Conservation (phyloP, 2,329 filamentous ascomycete species). For the Colletotrichum lentis region DNA sequence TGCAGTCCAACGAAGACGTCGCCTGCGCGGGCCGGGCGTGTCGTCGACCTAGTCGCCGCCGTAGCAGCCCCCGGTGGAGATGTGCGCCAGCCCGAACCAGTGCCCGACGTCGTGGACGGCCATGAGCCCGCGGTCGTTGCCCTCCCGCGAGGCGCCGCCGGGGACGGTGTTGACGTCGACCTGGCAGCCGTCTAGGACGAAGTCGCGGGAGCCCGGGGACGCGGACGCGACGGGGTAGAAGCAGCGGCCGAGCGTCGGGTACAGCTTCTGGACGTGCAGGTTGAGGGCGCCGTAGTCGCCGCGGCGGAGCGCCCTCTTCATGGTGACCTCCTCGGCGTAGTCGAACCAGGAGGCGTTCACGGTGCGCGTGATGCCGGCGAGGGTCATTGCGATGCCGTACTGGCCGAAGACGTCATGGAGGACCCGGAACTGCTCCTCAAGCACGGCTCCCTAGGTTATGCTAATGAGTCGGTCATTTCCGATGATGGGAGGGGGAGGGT, state of each 20-base stretch:
- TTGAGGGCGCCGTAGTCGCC: slow-evolving; percentile 51
- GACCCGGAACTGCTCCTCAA: slow-evolving; percentile 42
- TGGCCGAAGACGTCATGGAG: slow-evolving; percentile 42
- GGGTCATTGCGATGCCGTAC: slow-evolving; percentile 44
- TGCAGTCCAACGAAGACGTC: slow-evolving; percentile 22
- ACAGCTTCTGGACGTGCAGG: slow-evolving; percentile 51
- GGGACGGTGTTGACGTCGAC: slow-evolving; percentile 37
- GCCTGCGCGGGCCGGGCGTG: slow-evolving; percentile 41
- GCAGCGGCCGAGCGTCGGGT: slow-evolving; percentile 51
- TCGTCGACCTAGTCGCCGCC: slow-evolving; percentile 37
- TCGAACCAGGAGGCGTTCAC: slow-evolving; percentile 45
- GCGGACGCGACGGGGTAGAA: slow-evolving; percentile 47
- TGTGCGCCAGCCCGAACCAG: slow-evolving; percentile 55
- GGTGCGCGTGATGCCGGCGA: slow-evolving; percentile 44
- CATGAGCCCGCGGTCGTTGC: slow-evolving; percentile 36
- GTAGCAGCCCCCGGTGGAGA: slow-evolving; percentile 48
- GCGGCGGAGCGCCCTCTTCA: slow-evolving; percentile 53
- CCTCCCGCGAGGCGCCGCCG: slow-evolving; percentile 24
- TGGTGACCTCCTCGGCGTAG: slow-evolving; percentile 45
- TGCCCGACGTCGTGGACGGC: slow-evolving; percentile 51
- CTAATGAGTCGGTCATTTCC: background rate
- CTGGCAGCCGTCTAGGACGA: slow-evolving; percentile 39
- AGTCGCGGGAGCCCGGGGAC: slow-evolving; percentile 9
- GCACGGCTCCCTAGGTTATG: slow-evolving; percentile 34
- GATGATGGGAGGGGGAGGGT: background rate